Conservation (phyloP, 169 alveolate genomes). For the Eimeria zaria region DNA sequence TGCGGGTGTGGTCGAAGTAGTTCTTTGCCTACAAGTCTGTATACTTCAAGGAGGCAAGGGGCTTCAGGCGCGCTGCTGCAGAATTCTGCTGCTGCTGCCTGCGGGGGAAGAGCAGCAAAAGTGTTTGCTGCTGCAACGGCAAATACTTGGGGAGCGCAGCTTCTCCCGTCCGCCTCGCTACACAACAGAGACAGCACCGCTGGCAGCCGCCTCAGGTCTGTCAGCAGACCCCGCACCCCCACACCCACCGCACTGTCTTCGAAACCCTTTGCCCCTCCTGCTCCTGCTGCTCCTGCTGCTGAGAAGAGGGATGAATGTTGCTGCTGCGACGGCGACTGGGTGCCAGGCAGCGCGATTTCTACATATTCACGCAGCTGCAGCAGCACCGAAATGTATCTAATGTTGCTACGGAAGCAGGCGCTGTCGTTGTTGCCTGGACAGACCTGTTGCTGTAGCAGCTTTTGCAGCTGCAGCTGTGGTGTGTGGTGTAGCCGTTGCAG, state of each 20-base stretch:
- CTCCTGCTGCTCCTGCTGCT: constrained; percentile 7
- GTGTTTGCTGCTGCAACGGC: constrained; percentile 29
- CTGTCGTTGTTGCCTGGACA: constrained; percentile 73
- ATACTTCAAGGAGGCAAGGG: constrained; percentile 74
- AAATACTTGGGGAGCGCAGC: constrained; percentile 64
- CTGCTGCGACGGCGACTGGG: constrained; percentile 5
- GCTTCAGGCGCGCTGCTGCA: constrained; percentile 62
- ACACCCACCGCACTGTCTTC: background rate
- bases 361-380: constrained; percentile 55
- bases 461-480: constrained; percentile 15
- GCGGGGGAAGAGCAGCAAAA: constrained; percentile 35
- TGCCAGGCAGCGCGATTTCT: constrained; percentile 66
- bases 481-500: constrained; percentile 70
- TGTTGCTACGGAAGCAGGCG: constrained; percentile 76
- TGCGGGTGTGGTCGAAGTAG: constrained; percentile 56
- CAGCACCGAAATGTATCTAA: constrained; percentile 46
- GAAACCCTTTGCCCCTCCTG: background rate
- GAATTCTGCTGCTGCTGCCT: constrained; percentile 42
- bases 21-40: constrained; percentile 67
- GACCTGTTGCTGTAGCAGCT: constrained; percentile 31
- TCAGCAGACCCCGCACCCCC: constrained; percentile 56
- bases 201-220: constrained; percentile 51
- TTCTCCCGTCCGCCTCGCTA: constrained; percentile 57
- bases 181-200: constrained; percentile 66
- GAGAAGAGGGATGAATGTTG: constrained; percentile 6